Percentiles rank a stretch among this genome's conserved stretches.
Evolutionary conservation across 345 rosid genomes (phyloP).

Genomic region (Balakata baccata): DNA sequence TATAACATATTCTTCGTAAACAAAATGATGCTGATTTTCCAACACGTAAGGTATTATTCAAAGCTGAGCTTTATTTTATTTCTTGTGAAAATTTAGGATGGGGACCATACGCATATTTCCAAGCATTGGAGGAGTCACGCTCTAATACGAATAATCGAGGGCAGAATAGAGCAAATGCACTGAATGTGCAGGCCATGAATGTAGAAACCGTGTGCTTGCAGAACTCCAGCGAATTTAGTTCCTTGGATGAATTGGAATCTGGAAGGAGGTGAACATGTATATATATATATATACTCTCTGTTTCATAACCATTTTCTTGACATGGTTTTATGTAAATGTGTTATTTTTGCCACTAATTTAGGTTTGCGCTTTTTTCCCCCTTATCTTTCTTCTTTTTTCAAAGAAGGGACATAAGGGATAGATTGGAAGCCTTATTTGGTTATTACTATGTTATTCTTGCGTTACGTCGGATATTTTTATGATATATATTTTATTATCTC

Average conservation of each 20-base stretch:
- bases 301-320: too few relatives aligned
- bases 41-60: not conserved
- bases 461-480: too few relatives aligned
- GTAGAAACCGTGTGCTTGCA: constrained; percentile 1
- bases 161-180: constrained; percentile 20
- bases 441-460: too few relatives aligned
- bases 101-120: constrained; percentile 66
- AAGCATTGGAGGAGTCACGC: constrained; percentile 48
- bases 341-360: too few relatives aligned
- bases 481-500: too few relatives aligned
- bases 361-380: too few relatives aligned
- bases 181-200: constrained; percentile 11
- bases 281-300: not conserved
- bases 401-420: too few relatives aligned
- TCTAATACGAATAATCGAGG: not conserved
- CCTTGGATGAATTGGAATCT: constrained; percentile 29
- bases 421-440: too few relatives aligned
- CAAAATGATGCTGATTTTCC: too few relatives aligned
- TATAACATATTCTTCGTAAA: not conserved
- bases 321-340: too few relatives aligned
- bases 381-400: too few relatives aligned
- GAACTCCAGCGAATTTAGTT: constrained; percentile 10
- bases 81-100: constrained; percentile 32
- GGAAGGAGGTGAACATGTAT: constrained; percentile 20
- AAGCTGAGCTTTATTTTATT: not conserved